Base-by-base conservation (phyloP, 1,284 basidiomycete genomes). In the Marasmius sp. region DNA sequence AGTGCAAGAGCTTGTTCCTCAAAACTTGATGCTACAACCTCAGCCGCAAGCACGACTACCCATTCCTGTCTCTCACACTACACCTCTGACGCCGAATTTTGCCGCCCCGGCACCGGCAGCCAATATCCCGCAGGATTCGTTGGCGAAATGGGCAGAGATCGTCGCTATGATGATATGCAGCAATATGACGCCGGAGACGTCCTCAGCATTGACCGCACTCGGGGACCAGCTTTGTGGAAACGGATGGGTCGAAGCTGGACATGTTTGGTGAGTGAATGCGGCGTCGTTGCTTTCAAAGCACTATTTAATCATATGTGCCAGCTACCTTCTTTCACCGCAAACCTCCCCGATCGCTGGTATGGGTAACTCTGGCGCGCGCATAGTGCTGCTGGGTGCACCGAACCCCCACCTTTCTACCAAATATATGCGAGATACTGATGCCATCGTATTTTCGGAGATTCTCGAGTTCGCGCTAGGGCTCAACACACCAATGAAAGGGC, bases 381-480 rank as follows among this genome's bases (percentile, higher is more conserved):
- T 93, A 47, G 79, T 86, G 12, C 75, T 95, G 27, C 72, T 93
- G 39, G 91, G 92, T 11, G 83, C 85, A 27, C 83, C 81, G 53
- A 86, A 78, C 70, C 89, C 89, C 0, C 78, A 79, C 48, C 69
- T 70, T 14, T 77, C 75, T 59, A 79, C 84, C 0, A 79, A 76
- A 41, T 90, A 89, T 69, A 78, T 82, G 69, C 87, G 85, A 69
- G 88, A 96, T 71, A 76, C 85, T 9, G 96, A 98, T 72, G 79
- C 89, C 7, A 81, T 95, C 62, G 85, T 97, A 64, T 87, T 98
- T 67, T 91, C 95, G 6, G 97, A 99, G 77, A 89, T 98, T 47
- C 80, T 91, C 9, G 97, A 99, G 76, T 99, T 94, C 72, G 95
- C 94, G 0, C 75, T 95, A 61, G 94, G 94, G 18, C 78, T 98